Evolutionary conservation across 768 basidiomycete species (phyloP).

Genomic region (Hydnomerulius pinastri): DNA sequence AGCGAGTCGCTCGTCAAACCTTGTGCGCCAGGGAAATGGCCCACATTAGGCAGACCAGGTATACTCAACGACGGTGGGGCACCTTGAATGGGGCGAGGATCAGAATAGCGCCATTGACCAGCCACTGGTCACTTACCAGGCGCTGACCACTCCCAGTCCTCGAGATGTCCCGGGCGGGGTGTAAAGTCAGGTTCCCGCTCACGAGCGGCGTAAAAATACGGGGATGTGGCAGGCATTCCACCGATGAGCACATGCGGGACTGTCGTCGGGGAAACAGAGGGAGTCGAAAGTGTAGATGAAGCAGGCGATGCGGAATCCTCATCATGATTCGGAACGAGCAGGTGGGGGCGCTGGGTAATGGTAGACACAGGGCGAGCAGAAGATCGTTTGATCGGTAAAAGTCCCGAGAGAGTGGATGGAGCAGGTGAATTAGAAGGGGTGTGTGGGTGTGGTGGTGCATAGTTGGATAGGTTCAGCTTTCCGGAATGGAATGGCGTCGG

Average conservation of each 20-base stretch:
- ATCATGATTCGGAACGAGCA: background rate
- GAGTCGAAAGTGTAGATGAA: slow-evolving; percentile 31
- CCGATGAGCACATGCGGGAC: slow-evolving; percentile 25
- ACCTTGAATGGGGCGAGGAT: slow-evolving; percentile 21
- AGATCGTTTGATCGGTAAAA: no score
- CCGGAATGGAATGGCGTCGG: slow-evolving; percentile 11
- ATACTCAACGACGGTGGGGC: slow-evolving; percentile 11
- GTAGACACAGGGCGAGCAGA: background rate
- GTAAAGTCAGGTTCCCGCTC: background rate
- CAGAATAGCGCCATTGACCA: background rate
- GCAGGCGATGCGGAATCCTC: slow-evolving; percentile 24
- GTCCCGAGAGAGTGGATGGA: background rate
- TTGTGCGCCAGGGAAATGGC: slow-evolving; percentile 3
- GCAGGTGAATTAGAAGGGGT: background rate
- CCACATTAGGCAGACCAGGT: background rate
- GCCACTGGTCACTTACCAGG: background rate
- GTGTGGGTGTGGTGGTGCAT: slow-evolving; percentile 29
- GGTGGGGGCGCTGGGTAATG: background rate
- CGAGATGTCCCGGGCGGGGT: slow-evolving; percentile 4
- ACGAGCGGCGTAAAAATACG: background rate
- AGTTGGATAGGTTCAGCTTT: slow-evolving; percentile 34
- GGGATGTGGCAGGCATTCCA: slow-evolving; percentile 25
- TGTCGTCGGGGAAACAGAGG: slow-evolving; percentile 20
- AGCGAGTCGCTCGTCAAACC: slow-evolving; percentile 29
- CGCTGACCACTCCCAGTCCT: slow-evolving; percentile 28